Evolutionary conservation across 228 moss, liverwort and hornwort species (phyloP).

Genomic region (Sphagnum fallax): DNA sequence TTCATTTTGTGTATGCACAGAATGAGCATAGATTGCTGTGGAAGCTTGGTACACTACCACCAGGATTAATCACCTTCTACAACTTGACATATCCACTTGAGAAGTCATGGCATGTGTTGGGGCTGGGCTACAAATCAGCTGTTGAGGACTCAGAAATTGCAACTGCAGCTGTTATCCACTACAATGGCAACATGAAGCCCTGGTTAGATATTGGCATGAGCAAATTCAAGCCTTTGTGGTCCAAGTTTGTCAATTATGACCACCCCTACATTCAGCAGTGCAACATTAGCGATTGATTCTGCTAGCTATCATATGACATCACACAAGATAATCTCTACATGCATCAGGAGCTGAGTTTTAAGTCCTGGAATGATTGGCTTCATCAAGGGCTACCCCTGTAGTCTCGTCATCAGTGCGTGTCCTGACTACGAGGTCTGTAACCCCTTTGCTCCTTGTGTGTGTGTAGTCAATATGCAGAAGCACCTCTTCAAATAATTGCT

Average conservation of each 20-base stretch:
- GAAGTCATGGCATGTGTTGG: conserved; percentile 84
- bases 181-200: conserved; percentile 90
- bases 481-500: conserved; percentile 20
- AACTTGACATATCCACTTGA: conserved; percentile 59
- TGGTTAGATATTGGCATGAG: conserved; percentile 88
- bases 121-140: conserved; percentile 81
- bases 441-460: conserved; percentile 13
- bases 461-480: conserved; percentile 1
- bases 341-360: conserved; percentile 8
- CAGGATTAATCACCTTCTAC: conserved; percentile 80
- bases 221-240: conserved; percentile 70
- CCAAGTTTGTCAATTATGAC: conserved; percentile 69
- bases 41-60: conserved; percentile 86
- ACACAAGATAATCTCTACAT: neutral
- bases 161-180: conserved; percentile 69
- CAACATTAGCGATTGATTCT: conserved; percentile 32
- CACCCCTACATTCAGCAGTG: conserved; percentile 80
- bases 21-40: conserved; percentile 75
- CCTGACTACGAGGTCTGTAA: conserved; percentile 21
- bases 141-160: conserved; percentile 48
- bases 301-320: neutral
- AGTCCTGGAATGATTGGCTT: conserved; percentile 1
- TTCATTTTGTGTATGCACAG: conserved; percentile 18
- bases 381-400: conserved; percentile 13
- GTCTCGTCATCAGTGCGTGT: conserved; percentile 14